phyloP scores from a whole-genome alignment of 352 stramenopile genomes.

The Pythium scleroteichum region DNA sequence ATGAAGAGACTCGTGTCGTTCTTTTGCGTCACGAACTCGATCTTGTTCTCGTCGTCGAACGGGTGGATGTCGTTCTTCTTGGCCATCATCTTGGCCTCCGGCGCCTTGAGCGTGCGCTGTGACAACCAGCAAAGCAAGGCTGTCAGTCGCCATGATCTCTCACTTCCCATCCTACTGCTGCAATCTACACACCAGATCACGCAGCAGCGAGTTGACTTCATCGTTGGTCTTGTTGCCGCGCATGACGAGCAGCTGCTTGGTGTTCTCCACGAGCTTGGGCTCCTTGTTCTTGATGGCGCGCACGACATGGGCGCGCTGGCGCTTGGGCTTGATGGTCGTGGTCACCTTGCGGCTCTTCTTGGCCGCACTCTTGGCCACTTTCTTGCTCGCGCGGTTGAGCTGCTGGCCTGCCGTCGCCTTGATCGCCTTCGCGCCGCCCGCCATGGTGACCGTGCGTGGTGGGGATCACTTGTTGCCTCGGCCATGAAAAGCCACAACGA shows the following conservation, averaged over 20 bases:
- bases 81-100: slow-evolving; percentile 85
- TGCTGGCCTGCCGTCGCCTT: slow-evolving; percentile 73
- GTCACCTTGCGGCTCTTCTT: slow-evolving; percentile 79
- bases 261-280: slow-evolving; percentile 92
- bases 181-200: slow-evolving; percentile 60
- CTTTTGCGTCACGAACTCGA: slow-evolving; percentile 96
- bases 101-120: slow-evolving; percentile 86
- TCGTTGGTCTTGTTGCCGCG: slow-evolving; percentile 90
- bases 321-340: slow-evolving; percentile 73
- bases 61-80: slow-evolving; percentile 95
- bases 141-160: not conserved
- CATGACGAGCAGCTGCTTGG: slow-evolving; percentile 89
- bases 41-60: slow-evolving; percentile 92
- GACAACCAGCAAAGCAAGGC: not conserved
- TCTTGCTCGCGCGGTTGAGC: slow-evolving; percentile 59
- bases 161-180: not conserved
- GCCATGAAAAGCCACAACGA: slow-evolving; percentile 30
- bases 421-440: slow-evolving; percentile 61
- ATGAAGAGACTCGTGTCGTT: slow-evolving; percentile 98
- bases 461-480: slow-evolving; percentile 24
- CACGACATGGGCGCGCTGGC: slow-evolving; percentile 77
- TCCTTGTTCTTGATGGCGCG: slow-evolving; percentile 87
- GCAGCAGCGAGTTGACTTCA: slow-evolving; percentile 76
- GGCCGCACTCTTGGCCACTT: slow-evolving; percentile 62
- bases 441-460: slow-evolving; percentile 39